Evolutionary conservation across 306 rosid genomes (phyloP), one percentile per base, ranked within the genome.

Genomic region (Rosa chinensis): DNA sequence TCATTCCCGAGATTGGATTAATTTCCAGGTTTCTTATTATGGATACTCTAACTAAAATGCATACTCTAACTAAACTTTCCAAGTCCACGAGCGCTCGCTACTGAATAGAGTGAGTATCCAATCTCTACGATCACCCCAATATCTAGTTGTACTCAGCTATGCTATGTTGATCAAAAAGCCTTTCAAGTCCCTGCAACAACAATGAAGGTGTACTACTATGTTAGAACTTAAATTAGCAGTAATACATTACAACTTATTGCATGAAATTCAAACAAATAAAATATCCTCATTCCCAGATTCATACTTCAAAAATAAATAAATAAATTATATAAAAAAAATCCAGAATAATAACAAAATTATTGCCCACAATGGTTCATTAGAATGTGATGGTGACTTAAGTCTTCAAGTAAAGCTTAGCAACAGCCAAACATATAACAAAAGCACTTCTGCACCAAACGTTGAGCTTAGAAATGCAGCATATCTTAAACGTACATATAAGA

Each of bases 111-210:
- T 50, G 61, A 63, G 45, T 11, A 75, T 48, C 83, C 75, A 55
- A 40, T 69, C 78, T 42, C 79, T 75, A 78, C 52, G 63, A 84
- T 77, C 76, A 76, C 84, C 52, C 75, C 70, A 53, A 56, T 21
- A 32, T 74, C 39, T 73, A 53, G 81, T 79, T 68, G 84, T 77
- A 77, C 52, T 79, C 82, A 74, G 67, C 82, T 43, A 78, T 67
- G 90, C 77, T 52, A 78, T 67, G 90, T 74, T 77, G 83, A 83
- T 82, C 83, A 79, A 77, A 76, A 75, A 86, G 79, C 82, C 71
- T 43, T 72, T 94, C 91, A 95, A 85, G 98, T 88, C 84, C 92
- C 99, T 95, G 94, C 86, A 92, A 76, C 82, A 80, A 80, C 58
- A 76, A 64, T 63, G 84, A 56, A 77, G 16, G 79, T 37, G 62